These are phyloP conservation scores for Coemansia guatemalensis DNA, from an alignment of 192 early-diverging fungal genomes.

Conservation along the genomic window DNA sequence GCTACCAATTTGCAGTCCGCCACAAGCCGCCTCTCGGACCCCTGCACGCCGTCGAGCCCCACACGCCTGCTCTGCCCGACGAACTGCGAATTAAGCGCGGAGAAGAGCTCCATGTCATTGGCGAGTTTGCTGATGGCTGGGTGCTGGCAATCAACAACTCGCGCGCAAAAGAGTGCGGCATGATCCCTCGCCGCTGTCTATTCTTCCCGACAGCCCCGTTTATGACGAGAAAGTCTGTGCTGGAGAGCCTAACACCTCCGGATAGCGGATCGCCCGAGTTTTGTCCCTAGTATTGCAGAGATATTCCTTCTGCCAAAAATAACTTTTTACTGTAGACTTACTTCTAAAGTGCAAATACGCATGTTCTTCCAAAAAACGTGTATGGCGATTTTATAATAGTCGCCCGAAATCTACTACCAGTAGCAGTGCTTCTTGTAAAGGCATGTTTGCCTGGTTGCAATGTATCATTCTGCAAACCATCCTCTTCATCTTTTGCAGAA, in stretches of 20 bases:
- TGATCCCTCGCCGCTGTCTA: slow-evolving; percentile 48
- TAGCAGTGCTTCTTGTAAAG: no score
- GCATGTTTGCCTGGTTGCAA: no score
- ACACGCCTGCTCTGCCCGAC: slow-evolving; percentile 29
- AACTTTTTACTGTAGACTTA: slow-evolving; percentile 1
- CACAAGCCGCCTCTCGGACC: slow-evolving; percentile 46
- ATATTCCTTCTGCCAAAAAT: background rate
- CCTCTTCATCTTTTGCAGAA: background rate
- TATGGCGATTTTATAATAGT: slow-evolving; percentile 27
- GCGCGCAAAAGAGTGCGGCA: slow-evolving; percentile 36
- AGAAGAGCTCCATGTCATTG: slow-evolving; percentile 34
- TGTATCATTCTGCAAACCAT: no score
- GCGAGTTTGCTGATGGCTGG: slow-evolving; percentile 54
- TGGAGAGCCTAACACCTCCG: slow-evolving; percentile 4
- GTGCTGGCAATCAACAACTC: slow-evolving; percentile 38
- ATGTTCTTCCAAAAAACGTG: slow-evolving; percentile 3
- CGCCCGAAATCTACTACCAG: background rate
- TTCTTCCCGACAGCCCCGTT: slow-evolving; percentile 45
- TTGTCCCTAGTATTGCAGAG: background rate
- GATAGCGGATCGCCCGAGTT: background rate
- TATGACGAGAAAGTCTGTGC: slow-evolving; percentile 22
- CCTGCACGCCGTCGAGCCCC: slow-evolving; percentile 33
- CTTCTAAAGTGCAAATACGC: slow-evolving; percentile 6
- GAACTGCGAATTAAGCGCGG: slow-evolving; percentile 31
- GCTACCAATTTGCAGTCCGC: slow-evolving; percentile 46